A percentile compares a stretch with the other conserved stretches of the same genome.
Conservation (phyloP, 306 rosid genomes). For the Prosopis cineraria region DNA sequence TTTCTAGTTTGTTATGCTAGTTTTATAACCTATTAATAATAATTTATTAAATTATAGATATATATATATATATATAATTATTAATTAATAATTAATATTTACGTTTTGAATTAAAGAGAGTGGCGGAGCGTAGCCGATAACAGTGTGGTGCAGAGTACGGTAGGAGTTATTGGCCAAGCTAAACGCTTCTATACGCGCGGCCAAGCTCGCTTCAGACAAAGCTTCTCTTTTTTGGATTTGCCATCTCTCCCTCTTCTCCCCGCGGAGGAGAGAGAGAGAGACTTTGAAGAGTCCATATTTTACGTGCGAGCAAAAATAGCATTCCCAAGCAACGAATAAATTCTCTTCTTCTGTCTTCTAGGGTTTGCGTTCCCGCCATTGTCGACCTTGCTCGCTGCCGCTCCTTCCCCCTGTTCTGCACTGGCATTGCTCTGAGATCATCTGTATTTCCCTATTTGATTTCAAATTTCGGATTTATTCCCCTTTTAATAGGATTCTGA, state of each 20-base stretch:
- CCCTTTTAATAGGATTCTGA: conserved; percentile 12
- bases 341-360: conserved; percentile 25
- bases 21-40: too few relatives aligned
- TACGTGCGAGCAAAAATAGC: background rate
- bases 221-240: conserved; percentile 13
- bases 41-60: too few relatives aligned
- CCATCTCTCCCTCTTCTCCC: conserved; percentile 36
- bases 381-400: background rate
- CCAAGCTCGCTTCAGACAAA: conserved; percentile 10
- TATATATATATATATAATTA: too few relatives aligned
- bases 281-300: background rate
- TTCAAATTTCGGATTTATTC: conserved; percentile 4
- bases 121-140: background rate
- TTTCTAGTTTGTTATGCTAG: too few relatives aligned
- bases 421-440: conserved; percentile 40
- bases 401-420: background rate
- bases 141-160: conserved; percentile 16
- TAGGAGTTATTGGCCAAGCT: background rate
- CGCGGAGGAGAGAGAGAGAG: conserved; percentile 31
- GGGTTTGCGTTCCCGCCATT: conserved; percentile 47
- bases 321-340: background rate
- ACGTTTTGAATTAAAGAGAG: too few relatives aligned
- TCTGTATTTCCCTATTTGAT: conserved; percentile 7
- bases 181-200: conserved; percentile 1
- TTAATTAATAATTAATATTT: too few relatives aligned